Percentiles rank a stretch among this genome's conserved stretches.
Conservation (phyloP, 2,329 filamentous ascomycete species). For the Chrysoporthe puriensis region DNA sequence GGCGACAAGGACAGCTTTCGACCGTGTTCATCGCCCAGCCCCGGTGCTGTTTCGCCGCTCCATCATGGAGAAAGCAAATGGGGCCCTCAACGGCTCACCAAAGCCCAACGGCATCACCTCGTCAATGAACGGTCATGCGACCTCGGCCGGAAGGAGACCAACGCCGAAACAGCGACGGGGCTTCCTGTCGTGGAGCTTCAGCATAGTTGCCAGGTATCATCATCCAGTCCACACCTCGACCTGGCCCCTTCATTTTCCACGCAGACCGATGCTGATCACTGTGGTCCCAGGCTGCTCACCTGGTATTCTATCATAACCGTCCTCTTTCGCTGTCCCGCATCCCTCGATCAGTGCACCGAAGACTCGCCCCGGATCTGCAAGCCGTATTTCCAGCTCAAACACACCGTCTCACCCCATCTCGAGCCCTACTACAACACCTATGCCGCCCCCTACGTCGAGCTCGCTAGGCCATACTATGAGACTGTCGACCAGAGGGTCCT, state of each 20-base stretch:
- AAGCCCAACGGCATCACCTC: slow-evolving; percentile 37
- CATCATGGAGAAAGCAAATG: slow-evolving; percentile 47
- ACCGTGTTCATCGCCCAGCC: slow-evolving; percentile 16
- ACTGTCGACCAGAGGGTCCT: slow-evolving; percentile 66
- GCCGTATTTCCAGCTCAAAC: slow-evolving; percentile 73
- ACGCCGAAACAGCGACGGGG: slow-evolving; percentile 34
- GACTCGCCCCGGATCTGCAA: slow-evolving; percentile 79
- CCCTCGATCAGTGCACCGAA: slow-evolving; percentile 67
- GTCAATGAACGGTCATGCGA: slow-evolving; percentile 43
- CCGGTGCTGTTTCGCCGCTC: slow-evolving; percentile 25
- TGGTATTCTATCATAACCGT: slow-evolving; percentile 87
- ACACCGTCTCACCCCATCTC: slow-evolving; percentile 70
- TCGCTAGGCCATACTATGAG: slow-evolving; percentile 75
- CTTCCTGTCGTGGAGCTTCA: slow-evolving; percentile 48
- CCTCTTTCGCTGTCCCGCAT: slow-evolving; percentile 79
- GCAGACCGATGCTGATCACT: slow-evolving; percentile 3
- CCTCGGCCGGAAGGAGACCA: slow-evolving; percentile 38
- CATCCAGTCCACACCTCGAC: slow-evolving; percentile 24
- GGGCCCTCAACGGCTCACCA: slow-evolving; percentile 39
- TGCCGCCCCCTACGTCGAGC: slow-evolving; percentile 79
- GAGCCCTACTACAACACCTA: slow-evolving; percentile 86
- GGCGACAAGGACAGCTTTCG: not conserved
- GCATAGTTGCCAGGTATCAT: slow-evolving; percentile 56
- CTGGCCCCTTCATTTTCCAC: not conserved
- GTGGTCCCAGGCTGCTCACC: slow-evolving; percentile 64